Evolutionary conservation across 192 early-diverging fungal species (phyloP).

Genomic region (Entomortierella beljakovae): DNA sequence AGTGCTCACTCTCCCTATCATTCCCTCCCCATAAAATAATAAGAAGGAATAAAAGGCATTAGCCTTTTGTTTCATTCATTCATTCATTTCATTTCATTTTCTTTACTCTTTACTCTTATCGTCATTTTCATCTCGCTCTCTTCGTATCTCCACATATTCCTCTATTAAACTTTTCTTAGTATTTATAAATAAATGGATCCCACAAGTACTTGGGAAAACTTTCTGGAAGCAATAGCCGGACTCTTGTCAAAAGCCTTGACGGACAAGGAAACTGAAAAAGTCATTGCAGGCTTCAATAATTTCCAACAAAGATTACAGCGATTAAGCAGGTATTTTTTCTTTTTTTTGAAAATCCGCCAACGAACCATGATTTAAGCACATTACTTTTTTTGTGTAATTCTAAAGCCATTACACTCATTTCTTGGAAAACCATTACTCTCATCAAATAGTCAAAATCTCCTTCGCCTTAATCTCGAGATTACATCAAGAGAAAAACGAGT

Average conservation of each 20-base stretch:
- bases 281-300: slow-evolving; percentile 65
- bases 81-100: not conserved
- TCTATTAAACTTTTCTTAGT: not conserved
- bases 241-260: slow-evolving; percentile 72
- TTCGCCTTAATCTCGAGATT: slow-evolving; percentile 53
- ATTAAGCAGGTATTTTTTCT: slow-evolving; percentile 61
- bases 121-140: not conserved
- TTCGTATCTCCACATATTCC: not conserved
- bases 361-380: too few species aligned
- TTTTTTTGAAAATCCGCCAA: too few species aligned
- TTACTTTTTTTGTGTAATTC: not conserved
- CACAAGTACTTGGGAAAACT: slow-evolving; percentile 60
- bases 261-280: slow-evolving; percentile 72
- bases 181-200: not conserved
- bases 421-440: not conserved
- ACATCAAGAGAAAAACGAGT: slow-evolving; percentile 31
- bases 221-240: slow-evolving; percentile 70
- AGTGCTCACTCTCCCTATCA: too few species aligned
- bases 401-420: not conserved
- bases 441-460: slow-evolving; percentile 56
- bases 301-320: slow-evolving; percentile 77
- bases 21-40: not conserved
- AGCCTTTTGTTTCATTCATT: not conserved
- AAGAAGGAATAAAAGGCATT: too few species aligned
- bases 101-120: not conserved